Base-by-base conservation (phyloP, 1,139 yeast species). In the Nakaseomyces nivariensis region DNA sequence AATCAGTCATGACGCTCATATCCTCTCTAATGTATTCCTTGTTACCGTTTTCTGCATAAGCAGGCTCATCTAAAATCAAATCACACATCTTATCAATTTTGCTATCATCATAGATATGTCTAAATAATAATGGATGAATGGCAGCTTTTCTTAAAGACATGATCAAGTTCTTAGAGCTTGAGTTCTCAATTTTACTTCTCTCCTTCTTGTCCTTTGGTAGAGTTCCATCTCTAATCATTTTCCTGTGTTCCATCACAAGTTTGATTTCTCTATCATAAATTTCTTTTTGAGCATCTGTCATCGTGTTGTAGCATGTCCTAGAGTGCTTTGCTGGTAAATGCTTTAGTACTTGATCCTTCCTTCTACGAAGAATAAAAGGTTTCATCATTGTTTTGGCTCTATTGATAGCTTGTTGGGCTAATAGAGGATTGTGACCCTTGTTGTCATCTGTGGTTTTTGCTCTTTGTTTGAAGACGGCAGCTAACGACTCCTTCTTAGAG, bases 331-430 rank as follows among this genome's bases (percentile, higher is more conserved):
- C 74, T 0, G 98, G 98, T 56, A 92, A 72, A 64, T 92, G 94
- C 62, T 85, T 79, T 63, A 92, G 75, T 9, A 92, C 98, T 67
- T 92, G 97, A 52, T 80, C 85, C 70, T 92, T 92, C 62, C 85
- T 85, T 65, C 99, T 81, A 66, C 99, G 77, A 59, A 92, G 72
- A 8, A 92, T 92, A 70, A 92, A 92, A 4, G 99, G 99, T 2
- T 95, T 85, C 98, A 92, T 92, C 97, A 92, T 92, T 3, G 94
- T 84, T 66, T 87, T 88, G 5, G 99, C 99, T 62, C 89, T 85
- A 43, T 81, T 77, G 53, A 92, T 89, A 1, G 98, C 95, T 67
- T 92, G 95, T 57, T 84, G 83, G 0, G 97, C 88, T 46, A 92
- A 71, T 49, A 92, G 74, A 3, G 96, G 97, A 59, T 85, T 86